Base-by-base conservation (phyloP, 805 yeast genomes). In the Cephaloascus fragrans region DNA sequence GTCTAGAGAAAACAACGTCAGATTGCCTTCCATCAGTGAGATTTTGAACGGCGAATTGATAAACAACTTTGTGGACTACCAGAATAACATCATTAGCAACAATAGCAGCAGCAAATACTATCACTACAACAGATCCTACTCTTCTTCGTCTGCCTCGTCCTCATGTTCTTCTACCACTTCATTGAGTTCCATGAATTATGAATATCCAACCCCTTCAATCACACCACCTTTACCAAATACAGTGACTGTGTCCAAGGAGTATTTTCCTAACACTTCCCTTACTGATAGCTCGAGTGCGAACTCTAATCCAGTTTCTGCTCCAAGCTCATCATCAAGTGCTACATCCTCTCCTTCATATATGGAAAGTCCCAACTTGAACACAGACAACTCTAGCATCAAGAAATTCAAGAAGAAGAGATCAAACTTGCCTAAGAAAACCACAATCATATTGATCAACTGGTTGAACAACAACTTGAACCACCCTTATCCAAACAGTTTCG, bases 401-500 rank as follows among this genome's bases (percentile, higher is more conserved):
- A 23, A 23, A 23, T 23, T 23, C 34, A 56, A 55, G 41, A 61
- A 58, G 32, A 70, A 77, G 33, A 69, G 95, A 46, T 80, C 85
- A 34, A 85, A 84, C 56, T 62, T 85, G 44, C 95, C 95, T 18
- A 76, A 83, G 48, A 83, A 76, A 42, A 84, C 87, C 2, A 84
- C 90, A 3, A 75, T 75, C 43, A 76, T 81, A 10, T 63, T 84
- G 47, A 73, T 85, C 42, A 67, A 69, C 39, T 85, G 95, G 95
- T 70, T 86, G 38, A 64, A 77, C 41, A 75, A 75, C 29, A 89
- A 85, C 55, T 61, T 83, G 48, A 76, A 79, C 44, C 83, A 84
- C 51, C 95, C 95, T 12, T 85, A 85, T 56, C 95, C 95, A 3
- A 81, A 84, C 39, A 83, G 83, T 39, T 74, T 76, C 36, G 95